Evolutionary conservation across 495 filamentous ascomycete species (phyloP), one percentile per base, ranked within the genome.

Genomic region (Xylaria scruposa): DNA sequence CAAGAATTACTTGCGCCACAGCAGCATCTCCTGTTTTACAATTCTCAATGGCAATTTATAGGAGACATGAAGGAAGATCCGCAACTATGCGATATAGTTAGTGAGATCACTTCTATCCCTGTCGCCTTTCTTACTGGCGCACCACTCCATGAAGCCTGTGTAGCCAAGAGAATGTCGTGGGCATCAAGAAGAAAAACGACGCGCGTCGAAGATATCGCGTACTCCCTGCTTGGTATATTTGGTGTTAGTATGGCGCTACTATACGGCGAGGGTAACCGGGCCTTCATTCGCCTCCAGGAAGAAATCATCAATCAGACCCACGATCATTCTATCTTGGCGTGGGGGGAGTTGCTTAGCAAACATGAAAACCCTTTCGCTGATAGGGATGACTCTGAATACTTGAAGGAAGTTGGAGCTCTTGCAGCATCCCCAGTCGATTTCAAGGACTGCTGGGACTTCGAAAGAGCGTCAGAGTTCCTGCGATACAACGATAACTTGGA

Each of bases 261-360:
- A 53, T 53, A 53, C n/a, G 49, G 49, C 49, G 49, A 53, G 21
- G 49, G 49, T 12, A 19, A 10, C 19, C 19, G 19, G 49, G 49
- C 49, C 49, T 53, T 53, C n/a, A 2, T 53, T 26, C 49, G 49
- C 24, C 49, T 53, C 49, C 49, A 53, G 21, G 49, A 53, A 24
- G 49, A 53, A 53, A 53, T 53, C n/a, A n/a, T 53, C 49, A 53
- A 53, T 24, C 49, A 53, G 21, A 53, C 49, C 21, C 49, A 53
- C 21, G 49, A 53, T 10, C 49, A 53, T 53, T 53, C 49, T 19
- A 53, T 53, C n/a, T 9, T 53, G n/a, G 49, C 49, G 3, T 53
- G 49, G 49, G 49, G 49, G 8, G 10, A 24, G n/a, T 3, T 53
- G 19, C 19, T 53, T 24, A 3, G 21, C 21, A 3, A 24, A 0